Evolutionary conservation across 2,329 filamentous ascomycete species (phyloP).

Genomic region (Zopfia rhizophila): DNA sequence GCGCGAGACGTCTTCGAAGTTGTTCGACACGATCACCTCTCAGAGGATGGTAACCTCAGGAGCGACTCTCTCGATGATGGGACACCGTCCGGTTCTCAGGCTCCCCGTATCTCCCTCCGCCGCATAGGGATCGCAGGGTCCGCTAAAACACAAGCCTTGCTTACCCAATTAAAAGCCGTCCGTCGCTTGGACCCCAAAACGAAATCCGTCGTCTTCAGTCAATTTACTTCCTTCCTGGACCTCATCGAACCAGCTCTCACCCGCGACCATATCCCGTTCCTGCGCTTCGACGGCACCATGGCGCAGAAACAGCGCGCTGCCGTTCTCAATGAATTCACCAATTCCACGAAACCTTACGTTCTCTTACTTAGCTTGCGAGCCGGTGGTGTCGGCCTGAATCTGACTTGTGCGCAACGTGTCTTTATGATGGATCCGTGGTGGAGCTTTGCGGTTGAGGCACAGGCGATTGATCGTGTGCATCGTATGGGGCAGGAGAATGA

Average conservation of each 20-base stretch:
- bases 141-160: slow-evolving; percentile 85
- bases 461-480: slow-evolving; percentile 97
- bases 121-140: slow-evolving; percentile 76
- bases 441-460: slow-evolving; percentile 95
- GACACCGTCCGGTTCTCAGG: slow-evolving; percentile 38
- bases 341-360: slow-evolving; percentile 70
- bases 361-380: slow-evolving; percentile 87
- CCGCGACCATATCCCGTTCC: slow-evolving; percentile 76
- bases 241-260: slow-evolving; percentile 85
- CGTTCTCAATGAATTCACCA: slow-evolving; percentile 77
- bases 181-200: slow-evolving; percentile 72
- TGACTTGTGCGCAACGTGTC: slow-evolving; percentile 88
- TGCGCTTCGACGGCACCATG: slow-evolving; percentile 94
- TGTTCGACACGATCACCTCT: slow-evolving; percentile 76
- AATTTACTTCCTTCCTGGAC: slow-evolving; percentile 96
- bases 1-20: slow-evolving; percentile 91
- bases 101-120: slow-evolving; percentile 67
- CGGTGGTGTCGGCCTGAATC: slow-evolving; percentile 91
- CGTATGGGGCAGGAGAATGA: slow-evolving; percentile 92
- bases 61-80: slow-evolving; percentile 38
- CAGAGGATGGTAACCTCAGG: slow-evolving; percentile 55
- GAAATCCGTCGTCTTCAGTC: slow-evolving; percentile 94
- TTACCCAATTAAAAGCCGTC: slow-evolving; percentile 77
- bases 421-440: slow-evolving; percentile 99
- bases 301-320: slow-evolving; percentile 83